phyloP scores from a whole-genome alignment of 2,329 filamentous ascomycete species.

The Colletotrichum sp. region DNA sequence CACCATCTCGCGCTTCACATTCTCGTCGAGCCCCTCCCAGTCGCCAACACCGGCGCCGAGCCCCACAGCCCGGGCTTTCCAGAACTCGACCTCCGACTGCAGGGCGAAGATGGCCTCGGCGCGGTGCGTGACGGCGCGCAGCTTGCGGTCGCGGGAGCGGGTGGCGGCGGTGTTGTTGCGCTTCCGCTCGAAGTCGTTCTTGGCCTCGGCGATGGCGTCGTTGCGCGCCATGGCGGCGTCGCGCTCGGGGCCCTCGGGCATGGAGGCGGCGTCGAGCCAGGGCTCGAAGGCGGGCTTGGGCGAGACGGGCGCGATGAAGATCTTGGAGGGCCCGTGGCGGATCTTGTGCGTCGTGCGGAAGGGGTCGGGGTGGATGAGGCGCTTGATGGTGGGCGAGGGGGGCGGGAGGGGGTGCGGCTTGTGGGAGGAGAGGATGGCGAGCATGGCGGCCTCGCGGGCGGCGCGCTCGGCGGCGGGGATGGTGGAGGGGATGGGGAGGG shows the following conservation, averaged over 20 bases:
- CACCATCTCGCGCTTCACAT: conserved; percentile 25
- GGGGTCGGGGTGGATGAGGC: neutral
- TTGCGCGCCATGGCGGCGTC: conserved; percentile 17
- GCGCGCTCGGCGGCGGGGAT: conserved; percentile 9
- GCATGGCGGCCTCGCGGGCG: conserved; percentile 25
- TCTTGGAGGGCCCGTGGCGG: neutral
- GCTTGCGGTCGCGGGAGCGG: conserved; percentile 31
- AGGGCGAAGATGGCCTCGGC: conserved; percentile 29
- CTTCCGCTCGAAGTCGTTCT: conserved; percentile 30
- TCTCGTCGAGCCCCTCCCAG: conserved; percentile 24
- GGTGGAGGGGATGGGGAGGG: conserved; percentile 25
- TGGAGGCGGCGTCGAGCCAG: conserved; percentile 22
- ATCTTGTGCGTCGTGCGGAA: neutral
- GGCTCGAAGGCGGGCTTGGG: conserved; percentile 1
- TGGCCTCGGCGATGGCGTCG: conserved; percentile 29
- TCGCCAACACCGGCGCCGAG: conserved; percentile 26
- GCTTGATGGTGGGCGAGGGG: neutral
- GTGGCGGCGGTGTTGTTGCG: conserved; percentile 44
- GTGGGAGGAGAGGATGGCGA: conserved; percentile 26
- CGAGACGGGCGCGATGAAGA: neutral
- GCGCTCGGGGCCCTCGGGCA: conserved; percentile 14
- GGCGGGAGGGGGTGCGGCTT: conserved; percentile 33
- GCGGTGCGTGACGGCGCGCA: conserved; percentile 22
- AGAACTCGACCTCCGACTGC: conserved; percentile 26
- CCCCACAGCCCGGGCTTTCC: conserved; percentile 24